These are phyloP conservation scores for Silene conica DNA, from an alignment of 148 eudicot species.

Conservation along the genomic window DNA sequence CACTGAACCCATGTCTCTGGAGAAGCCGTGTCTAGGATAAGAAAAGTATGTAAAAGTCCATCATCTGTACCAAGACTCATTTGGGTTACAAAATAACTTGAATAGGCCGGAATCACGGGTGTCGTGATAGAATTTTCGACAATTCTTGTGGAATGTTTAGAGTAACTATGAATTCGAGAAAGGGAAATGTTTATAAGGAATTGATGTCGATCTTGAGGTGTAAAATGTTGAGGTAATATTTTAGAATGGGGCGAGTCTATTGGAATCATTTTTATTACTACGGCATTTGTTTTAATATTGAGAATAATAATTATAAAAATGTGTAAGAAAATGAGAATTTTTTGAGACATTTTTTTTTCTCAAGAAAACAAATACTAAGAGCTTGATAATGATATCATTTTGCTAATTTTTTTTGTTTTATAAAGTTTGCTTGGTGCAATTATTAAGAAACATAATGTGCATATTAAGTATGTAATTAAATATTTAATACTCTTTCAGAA, in stretches of 20 bases:
- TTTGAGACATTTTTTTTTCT: not conserved
- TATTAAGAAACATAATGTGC: too few species aligned
- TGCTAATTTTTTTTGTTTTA: too few species aligned
- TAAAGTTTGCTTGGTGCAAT: too few species aligned
- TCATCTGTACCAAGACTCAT: not conserved
- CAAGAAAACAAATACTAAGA: too few species aligned
- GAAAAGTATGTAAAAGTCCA: not conserved
- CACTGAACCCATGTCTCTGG: slow-evolving; percentile 20
- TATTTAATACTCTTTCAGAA: too few species aligned
- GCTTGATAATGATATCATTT: too few species aligned
- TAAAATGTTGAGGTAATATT: not conserved
- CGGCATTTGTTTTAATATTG: slow-evolving; percentile 4
- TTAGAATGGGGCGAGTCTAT: slow-evolving; percentile 6
- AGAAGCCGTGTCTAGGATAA: slow-evolving; percentile 9
- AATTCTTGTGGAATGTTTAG: not conserved
- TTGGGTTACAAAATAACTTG: not conserved
- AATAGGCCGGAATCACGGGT: not conserved
- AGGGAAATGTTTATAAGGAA: slow-evolving; percentile 13
- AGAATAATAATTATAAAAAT: not conserved
- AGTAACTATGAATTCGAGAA: not conserved
- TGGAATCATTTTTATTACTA: slow-evolving; percentile 16
- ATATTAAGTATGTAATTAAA: too few species aligned
- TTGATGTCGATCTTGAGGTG: not conserved
- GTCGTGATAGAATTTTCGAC: not conserved
- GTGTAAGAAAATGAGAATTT: not conserved